Evolutionary conservation across 768 basidiomycete species (phyloP), one percentile per base, ranked within the genome.

Genomic region (Russula abietina): DNA sequence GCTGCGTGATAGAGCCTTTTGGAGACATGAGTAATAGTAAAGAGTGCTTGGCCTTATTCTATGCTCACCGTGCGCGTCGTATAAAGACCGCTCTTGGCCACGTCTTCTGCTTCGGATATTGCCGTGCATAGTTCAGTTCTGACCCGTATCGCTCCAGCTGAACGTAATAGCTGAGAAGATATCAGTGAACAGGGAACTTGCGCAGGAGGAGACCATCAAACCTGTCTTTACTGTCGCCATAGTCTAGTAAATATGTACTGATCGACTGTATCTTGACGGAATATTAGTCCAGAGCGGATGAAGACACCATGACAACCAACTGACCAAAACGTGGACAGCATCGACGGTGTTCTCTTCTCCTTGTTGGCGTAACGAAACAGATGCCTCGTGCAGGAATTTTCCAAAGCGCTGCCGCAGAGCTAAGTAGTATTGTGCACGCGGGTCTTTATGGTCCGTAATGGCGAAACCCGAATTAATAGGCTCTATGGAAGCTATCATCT

Each of bases 331-430:
- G 66, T 87, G 82, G 19, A 92, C 87, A 6, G 87, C 85, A 73
- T 94, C 92, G 9, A 94, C 83, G 2, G 86, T 87, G 66, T 87
- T 89, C 73, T 89, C 87, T 69, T 88, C 86, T 6, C 89, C 89
- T 72, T 90, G 89, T 63, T 83, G 79, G 39, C 81, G 81, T 66
- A 92, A 73, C 19, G 83, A 81, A 7, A 78, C 75, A 0, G 91
- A 91, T 0, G 90, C 89, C 28, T 77, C 73, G 67, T 91, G 88
- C 32, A 96, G 75, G 66, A 91, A 83, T 26, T 75, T 73, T 0
- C 89, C 89, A 65, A 89, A 87, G 9, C 87, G 81, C 24, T 75
- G 73, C 55, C 83, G 82, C 62, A 92, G 73, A 2, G 72, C 67
- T 6, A 75, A 72, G 19, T 91, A 80, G 65, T 84, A 87, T 63